phyloP scores from a whole-genome alignment of 2,329 filamentous ascomycete species.

The Ophiostoma triangulosporum region DNA sequence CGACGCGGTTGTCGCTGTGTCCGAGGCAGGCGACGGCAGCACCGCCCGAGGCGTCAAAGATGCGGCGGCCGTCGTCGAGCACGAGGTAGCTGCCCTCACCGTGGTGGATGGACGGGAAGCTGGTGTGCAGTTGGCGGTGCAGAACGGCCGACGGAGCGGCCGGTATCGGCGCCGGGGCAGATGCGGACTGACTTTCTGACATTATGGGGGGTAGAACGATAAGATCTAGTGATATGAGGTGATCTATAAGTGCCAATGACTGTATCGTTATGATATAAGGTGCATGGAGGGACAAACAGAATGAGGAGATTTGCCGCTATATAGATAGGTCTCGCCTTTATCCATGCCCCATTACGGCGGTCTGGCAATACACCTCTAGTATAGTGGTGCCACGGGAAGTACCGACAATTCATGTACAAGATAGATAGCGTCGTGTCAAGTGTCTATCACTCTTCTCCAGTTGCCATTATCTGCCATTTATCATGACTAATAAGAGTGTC shows the following conservation, averaged over 20 bases:
- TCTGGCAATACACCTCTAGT: background rate
- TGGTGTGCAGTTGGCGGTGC: conserved; percentile 23
- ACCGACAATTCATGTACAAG: background rate
- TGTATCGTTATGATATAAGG: too few relatives aligned
- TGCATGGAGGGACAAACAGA: background rate
- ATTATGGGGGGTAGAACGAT: background rate
- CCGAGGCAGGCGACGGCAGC: conserved; percentile 34
- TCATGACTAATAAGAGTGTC: too few relatives aligned
- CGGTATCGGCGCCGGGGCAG: background rate
- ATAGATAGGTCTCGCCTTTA: background rate
- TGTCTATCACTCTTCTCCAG: too few relatives aligned
- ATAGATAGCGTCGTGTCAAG: background rate
- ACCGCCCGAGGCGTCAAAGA: conserved; percentile 33
- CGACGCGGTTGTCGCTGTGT: conserved; percentile 29
- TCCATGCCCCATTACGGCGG: background rate
- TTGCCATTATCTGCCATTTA: too few relatives aligned
- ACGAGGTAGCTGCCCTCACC: conserved; percentile 25
- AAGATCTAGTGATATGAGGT: background rate
- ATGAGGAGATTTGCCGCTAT: background rate
- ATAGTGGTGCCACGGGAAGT: background rate
- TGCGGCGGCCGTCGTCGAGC: conserved; percentile 26
- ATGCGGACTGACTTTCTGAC: background rate
- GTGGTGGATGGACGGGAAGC: conserved; percentile 21
- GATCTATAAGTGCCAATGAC: too few relatives aligned
- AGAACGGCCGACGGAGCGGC: conserved; percentile 23